Percentiles rank a stretch among this genome's conserved stretches.
These are phyloP conservation scores for Candida suzukii DNA, from an alignment of 805 yeast species.

Conservation along the genomic window DNA sequence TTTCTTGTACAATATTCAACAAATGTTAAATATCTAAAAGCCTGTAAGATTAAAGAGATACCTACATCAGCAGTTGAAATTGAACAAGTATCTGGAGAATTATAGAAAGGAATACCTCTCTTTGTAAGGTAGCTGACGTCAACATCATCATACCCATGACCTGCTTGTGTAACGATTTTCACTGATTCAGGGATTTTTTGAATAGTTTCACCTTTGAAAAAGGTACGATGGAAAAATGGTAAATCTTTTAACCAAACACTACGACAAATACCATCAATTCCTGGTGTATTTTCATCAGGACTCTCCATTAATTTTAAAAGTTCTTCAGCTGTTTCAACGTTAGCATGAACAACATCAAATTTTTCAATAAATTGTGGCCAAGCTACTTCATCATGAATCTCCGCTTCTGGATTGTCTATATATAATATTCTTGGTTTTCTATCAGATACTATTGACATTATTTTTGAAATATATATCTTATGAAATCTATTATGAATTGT, in stretches of 20 bases:
- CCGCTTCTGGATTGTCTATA: constrained; percentile 29
- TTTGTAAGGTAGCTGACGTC: constrained; percentile 29
- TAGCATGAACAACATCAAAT: constrained; percentile 27
- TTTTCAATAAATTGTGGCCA: constrained; percentile 30
- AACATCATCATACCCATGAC: constrained; percentile 33
- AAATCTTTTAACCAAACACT: constrained; percentile 32
- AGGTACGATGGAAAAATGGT: constrained; percentile 30
- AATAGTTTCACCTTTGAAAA: constrained; percentile 27
- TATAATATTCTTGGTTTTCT: constrained; percentile 29
- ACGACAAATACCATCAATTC: constrained; percentile 30
- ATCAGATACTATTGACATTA: not conserved
- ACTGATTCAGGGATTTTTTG: constrained; percentile 25
- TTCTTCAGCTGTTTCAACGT: constrained; percentile 27
- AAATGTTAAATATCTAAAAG: constrained; percentile 29
- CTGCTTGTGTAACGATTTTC: constrained; percentile 30
- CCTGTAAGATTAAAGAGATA: constrained; percentile 22
- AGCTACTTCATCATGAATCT: constrained; percentile 28
- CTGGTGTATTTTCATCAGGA: constrained; percentile 28
- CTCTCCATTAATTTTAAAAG: constrained; percentile 27
- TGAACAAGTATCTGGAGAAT: constrained; percentile 31
- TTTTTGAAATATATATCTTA: too few species aligned
- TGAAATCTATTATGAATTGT: too few species aligned
- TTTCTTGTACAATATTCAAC: constrained; percentile 32
- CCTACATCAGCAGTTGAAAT: constrained; percentile 36
- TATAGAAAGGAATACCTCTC: constrained; percentile 28